Conservation (phyloP, 176 grass and related monocot genomes). For the Triticum aestivum region IWGSC_CS_RefSeq_v2.1 NC_057809.1:449213549-449214048, state of each 20-base stretch:
- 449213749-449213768: background rate
- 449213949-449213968: constrained; percentile 50
- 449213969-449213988: constrained; percentile 36
- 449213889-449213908: constrained; percentile 15
- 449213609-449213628: background rate
- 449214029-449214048: constrained; percentile 73
- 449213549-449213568: constrained; percentile 14
- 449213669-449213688: no score
- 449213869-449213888: constrained; percentile 19
- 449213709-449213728: no score
- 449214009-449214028: constrained; percentile 39
- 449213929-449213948: background rate
- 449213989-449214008: constrained; percentile 46
- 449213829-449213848: constrained; percentile 11
- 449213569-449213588: background rate
- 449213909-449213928: constrained; percentile 8
- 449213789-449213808: constrained; percentile 1
- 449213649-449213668: background rate
- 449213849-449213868: constrained; percentile 7
- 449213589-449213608: constrained; percentile 11
- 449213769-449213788: background rate
- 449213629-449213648: background rate
- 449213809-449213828: background rate
- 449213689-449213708: no score
- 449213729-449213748: no score